phyloP scores from a whole-genome alignment of 495 filamentous ascomycete genomes.

The Hyaloscypha hepaticicola region DNA sequence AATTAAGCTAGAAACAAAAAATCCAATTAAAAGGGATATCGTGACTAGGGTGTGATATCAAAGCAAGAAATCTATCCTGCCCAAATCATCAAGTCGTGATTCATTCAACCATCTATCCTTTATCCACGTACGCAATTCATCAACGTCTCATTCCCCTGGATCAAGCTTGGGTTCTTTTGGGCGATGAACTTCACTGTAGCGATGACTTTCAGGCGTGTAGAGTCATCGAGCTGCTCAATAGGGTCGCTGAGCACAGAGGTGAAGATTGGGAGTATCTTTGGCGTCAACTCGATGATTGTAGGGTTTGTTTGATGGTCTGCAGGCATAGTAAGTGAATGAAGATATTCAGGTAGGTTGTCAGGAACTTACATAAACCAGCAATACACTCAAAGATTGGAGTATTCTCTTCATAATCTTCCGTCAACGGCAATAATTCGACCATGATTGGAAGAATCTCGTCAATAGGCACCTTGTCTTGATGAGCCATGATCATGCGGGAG shows the following conservation, averaged over 20 bases:
- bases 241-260: conserved; percentile 76
- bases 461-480: conserved; percentile 76
- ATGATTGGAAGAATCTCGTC: conserved; percentile 78
- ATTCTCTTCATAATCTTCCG: conserved; percentile 97
- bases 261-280: conserved; percentile 74
- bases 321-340: conserved; percentile 8
- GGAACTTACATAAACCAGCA: conserved; percentile 74
- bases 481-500: conserved; percentile 82
- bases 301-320: conserved; percentile 70
- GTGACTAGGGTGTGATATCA: background rate
- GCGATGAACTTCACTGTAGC: conserved; percentile 73
- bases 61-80: conserved; percentile 14
- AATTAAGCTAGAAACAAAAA: background rate
- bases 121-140: conserved; percentile 16
- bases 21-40: background rate
- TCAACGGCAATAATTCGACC: conserved; percentile 76
- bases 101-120: conserved; percentile 8
- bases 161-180: conserved; percentile 39
- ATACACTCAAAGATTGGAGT: conserved; percentile 86
- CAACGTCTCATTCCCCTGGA: conserved; percentile 28
- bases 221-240: conserved; percentile 78
- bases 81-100: conserved; percentile 19
- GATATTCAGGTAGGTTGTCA: conserved; percentile 19
- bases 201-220: conserved; percentile 67
- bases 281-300: conserved; percentile 73